A percentile compares a stretch with the other conserved stretches of the same genome.
Conservation (phyloP, 306 rosid species). For the Parietaria judaica region DNA sequence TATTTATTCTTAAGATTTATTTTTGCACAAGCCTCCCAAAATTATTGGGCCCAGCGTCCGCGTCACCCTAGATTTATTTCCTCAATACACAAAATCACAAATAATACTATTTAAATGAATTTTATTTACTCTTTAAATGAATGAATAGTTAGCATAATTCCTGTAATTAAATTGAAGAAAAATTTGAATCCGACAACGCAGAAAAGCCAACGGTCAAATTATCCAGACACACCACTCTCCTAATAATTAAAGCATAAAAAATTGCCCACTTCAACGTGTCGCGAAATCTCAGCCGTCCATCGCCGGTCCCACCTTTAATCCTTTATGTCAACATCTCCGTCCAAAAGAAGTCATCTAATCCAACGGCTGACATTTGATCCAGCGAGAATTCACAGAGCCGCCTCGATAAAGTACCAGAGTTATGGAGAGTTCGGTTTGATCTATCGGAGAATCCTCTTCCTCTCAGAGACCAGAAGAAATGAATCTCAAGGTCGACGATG, state of each 20-base stretch:
- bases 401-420: neutral
- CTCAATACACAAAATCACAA: too few relatives aligned
- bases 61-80: too few relatives aligned
- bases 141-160: too few relatives aligned
- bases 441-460: too few relatives aligned
- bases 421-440: conserved; percentile 12
- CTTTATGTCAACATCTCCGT: neutral
- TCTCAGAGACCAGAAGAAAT: conserved; percentile 14
- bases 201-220: conserved; percentile 21
- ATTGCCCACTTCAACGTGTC: neutral
- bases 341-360: neutral
- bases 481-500: conserved; percentile 22
- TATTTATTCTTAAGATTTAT: too few relatives aligned
- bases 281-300: conserved; percentile 5
- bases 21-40: too few relatives aligned
- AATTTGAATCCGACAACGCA: neutral
- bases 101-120: too few relatives aligned
- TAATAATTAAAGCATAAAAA: neutral
- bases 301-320: neutral
- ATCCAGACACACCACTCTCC: neutral
- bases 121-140: too few relatives aligned
- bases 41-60: too few relatives aligned
- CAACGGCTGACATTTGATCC: neutral
- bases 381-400: neutral
- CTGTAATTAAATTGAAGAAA: too few relatives aligned